Base-by-base conservation (phyloP, 2,329 filamentous ascomycete genomes). In the Ophiostoma australiae region DNA sequence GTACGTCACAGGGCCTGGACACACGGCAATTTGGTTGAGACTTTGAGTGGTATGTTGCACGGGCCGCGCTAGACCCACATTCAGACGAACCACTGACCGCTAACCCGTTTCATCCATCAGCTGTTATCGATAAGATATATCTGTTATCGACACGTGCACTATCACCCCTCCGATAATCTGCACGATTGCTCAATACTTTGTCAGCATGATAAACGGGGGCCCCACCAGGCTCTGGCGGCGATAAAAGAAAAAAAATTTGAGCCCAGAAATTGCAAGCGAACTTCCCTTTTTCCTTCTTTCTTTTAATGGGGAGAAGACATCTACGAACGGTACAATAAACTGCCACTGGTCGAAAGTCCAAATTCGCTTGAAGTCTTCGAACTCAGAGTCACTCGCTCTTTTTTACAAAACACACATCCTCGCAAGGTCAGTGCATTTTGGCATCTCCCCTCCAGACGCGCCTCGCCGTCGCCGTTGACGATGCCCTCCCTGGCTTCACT, bases 271-370 rank as follows among this genome's bases (percentile, higher is more conserved):
- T 23, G 55, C 70, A 52, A 48, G 37, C 35, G 35, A 52, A 48
- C 39, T 72, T 69, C 68, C 61, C 70, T 63, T 74, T 76, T 76
- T 74, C 71, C 73, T 73, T 74, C 73, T 73, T 76, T 73, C 73
- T 75, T 76, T 73, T 70, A 74, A 75, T 76, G 75, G 75, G 75
- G 75, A 76, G 75, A 76, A 76, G 75, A 73, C 72, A 75, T 58
- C 73, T 72, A 65, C 72, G 73, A 75, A 75, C 68, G 73, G 74
- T 75, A 72, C 72, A 72, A 73, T 72, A 75, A 72, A 73, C 74
- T 75, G 71, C 71, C 70, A 75, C 72, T 73, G 72, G 72, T 73
- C 72, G 73, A 74, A 74, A 74, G 72, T 75, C 72, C 72, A 72
- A 71, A 31, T 72, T 75, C 73, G 72, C 71, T 74, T 67, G 74